A percentile compares a stretch with the other conserved stretches of the same genome.
phyloP scores from a whole-genome alignment of 495 filamentous ascomycete genomes.

The Apiosordaria backusii region DNA sequence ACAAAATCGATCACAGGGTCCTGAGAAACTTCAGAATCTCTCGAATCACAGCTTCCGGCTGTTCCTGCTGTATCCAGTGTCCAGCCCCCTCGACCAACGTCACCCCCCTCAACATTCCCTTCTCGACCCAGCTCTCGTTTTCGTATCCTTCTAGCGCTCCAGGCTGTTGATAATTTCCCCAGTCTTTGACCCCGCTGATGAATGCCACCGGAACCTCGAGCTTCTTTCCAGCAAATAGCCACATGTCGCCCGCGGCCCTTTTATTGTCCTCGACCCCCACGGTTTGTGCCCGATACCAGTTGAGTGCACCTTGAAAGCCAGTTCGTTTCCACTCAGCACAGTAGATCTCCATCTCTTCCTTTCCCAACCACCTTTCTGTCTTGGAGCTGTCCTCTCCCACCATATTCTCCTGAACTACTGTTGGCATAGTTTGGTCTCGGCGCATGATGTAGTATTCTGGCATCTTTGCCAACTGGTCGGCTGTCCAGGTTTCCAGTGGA shows the following conservation, averaged over 20 bases:
- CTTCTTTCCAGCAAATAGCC: conserved; percentile 58
- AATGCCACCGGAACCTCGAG: conserved; percentile 61
- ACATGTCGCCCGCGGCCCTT: conserved; percentile 48
- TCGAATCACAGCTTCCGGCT: not conserved
- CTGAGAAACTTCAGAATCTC: not conserved
- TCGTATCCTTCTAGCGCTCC: conserved; percentile 58
- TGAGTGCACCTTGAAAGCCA: conserved; percentile 67
- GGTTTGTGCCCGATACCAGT: conserved; percentile 64
- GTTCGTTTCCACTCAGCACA: conserved; percentile 58
- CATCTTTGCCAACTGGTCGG: conserved; percentile 52
- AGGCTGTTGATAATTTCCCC: conserved; percentile 65
- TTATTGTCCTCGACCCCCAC: conserved; percentile 31
- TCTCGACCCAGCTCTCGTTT: conserved; percentile 41
- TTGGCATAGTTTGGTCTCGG: conserved; percentile 53
- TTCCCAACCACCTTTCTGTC: conserved; percentile 50
- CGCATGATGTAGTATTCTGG: conserved; percentile 71
- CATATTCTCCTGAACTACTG: conserved; percentile 53
- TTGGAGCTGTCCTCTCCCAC: conserved; percentile 37
- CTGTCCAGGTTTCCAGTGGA: conserved; percentile 53
- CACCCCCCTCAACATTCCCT: conserved; percentile 46
- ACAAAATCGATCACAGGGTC: not conserved
- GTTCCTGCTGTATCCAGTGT: conserved; percentile 52
- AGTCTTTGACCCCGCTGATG: conserved; percentile 59
- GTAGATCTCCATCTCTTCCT: conserved; percentile 58
- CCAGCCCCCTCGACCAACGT: conserved; percentile 57